phyloP scores from a whole-genome alignment of 345 rosid species.

The Clarkia xantiana region DNA sequence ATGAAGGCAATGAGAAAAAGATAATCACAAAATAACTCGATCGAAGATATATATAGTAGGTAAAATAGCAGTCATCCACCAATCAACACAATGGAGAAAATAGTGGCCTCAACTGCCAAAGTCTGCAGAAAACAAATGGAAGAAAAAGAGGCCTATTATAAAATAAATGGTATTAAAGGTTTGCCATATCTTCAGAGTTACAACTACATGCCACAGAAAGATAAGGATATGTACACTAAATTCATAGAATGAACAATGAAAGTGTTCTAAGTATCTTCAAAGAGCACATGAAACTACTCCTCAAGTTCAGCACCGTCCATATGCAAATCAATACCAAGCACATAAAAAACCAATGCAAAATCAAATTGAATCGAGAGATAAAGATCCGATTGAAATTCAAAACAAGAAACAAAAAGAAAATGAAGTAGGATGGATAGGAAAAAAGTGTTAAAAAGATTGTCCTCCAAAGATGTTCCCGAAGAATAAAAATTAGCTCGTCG shows the following conservation, averaged over 20 bases:
- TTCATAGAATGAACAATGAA: background rate
- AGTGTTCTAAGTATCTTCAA: conserved; percentile 6
- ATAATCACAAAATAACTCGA: no score
- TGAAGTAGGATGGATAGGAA: background rate
- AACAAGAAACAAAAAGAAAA: background rate
- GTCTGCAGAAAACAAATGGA: no score
- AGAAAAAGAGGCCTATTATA: no score
- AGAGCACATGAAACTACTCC: conserved; percentile 18
- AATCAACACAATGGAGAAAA: no score
- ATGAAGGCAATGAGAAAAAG: no score
- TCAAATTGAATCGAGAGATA: background rate
- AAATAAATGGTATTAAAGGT: background rate
- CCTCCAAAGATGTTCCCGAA: no score
- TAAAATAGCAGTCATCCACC: no score
- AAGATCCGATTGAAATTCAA: conserved; percentile 1
- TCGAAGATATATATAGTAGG: no score
- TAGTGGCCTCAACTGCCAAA: no score
- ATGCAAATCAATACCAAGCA: conserved; percentile 42
- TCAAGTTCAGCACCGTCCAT: conserved; percentile 40
- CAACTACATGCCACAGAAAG: background rate
- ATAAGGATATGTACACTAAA: background rate
- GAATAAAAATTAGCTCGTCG: no score
- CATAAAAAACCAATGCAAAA: conserved; percentile 9
- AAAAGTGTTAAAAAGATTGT: no score
- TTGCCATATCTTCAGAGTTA: background rate